Evolutionary conservation across 1,284 basidiomycete genomes (phyloP).

Genomic region (Trichosporon inkin): DNA sequence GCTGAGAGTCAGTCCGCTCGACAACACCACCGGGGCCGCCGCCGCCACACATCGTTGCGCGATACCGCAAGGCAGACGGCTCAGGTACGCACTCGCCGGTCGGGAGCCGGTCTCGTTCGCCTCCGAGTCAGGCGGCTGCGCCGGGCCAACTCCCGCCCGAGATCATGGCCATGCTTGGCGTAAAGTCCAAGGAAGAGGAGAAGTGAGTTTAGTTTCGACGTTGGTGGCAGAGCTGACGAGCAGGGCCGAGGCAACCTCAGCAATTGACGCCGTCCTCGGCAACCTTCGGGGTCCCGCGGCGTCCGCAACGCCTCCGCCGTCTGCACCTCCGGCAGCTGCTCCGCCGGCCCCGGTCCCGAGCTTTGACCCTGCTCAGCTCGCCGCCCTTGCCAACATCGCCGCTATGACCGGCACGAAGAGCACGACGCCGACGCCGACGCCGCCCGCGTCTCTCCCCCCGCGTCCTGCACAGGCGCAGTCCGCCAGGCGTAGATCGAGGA

Average conservation of each 20-base stretch:
- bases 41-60: slow-evolving; percentile 21
- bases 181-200: slow-evolving; percentile 22
- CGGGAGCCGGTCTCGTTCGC: background rate
- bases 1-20: slow-evolving; percentile 23
- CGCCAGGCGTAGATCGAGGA: background rate
- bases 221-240: background rate
- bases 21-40: slow-evolving; percentile 22
- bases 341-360: slow-evolving; percentile 11
- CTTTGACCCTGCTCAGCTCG: slow-evolving; percentile 30
- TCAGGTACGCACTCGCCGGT: background rate
- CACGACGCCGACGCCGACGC: background rate
- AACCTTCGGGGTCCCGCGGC: slow-evolving; percentile 11
- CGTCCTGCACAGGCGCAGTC: background rate
- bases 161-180: slow-evolving; percentile 43
- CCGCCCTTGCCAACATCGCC: slow-evolving; percentile 29
- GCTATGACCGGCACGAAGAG: background rate
- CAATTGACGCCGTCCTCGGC: slow-evolving; percentile 23
- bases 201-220: slow-evolving; percentile 11
- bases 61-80: slow-evolving; percentile 8
- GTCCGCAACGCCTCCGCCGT: background rate
- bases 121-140: slow-evolving; percentile 2
- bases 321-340: background rate
- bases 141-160: slow-evolving; percentile 35
- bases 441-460: background rate
- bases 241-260: slow-evolving; percentile 13